These are phyloP conservation scores for Guadua angustifolia DNA, from an alignment of 176 grass and related monocot species.

Conservation along the genomic window DNA sequence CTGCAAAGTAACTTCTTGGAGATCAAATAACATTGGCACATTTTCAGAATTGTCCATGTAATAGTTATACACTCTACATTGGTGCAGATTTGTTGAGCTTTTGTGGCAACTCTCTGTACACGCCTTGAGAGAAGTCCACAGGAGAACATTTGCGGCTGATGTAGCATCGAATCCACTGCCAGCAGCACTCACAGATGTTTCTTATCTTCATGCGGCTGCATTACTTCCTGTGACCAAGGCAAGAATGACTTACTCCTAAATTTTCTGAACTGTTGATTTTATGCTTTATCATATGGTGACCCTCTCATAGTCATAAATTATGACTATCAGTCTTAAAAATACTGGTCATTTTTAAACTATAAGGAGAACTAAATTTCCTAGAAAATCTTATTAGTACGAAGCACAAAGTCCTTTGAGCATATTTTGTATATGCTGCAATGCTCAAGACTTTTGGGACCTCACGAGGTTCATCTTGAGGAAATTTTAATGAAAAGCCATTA, in stretches of 20 bases:
- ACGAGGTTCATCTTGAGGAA: not conserved
- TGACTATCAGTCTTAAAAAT: not conserved
- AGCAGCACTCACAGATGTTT: slow-evolving; percentile 86
- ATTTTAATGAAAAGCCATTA: slow-evolving; percentile 10
- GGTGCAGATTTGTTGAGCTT: slow-evolving; percentile 99
- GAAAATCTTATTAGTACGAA: slow-evolving; percentile 1
- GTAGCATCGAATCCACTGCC: slow-evolving; percentile 80
- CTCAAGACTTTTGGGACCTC: not conserved
- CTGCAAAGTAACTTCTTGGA: slow-evolving; percentile 20
- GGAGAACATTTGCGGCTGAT: slow-evolving; percentile 85
- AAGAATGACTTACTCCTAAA: slow-evolving; percentile 46
- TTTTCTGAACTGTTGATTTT: slow-evolving; percentile 30
- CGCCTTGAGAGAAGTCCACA: slow-evolving; percentile 95
- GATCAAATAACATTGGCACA: slow-evolving; percentile 35
- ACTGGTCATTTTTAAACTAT: slow-evolving; percentile 17
- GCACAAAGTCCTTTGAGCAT: slow-evolving; percentile 24
- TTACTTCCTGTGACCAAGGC: slow-evolving; percentile 93
- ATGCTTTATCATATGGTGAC: not conserved
- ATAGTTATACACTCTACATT: slow-evolving; percentile 24
- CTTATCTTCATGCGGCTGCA: slow-evolving; percentile 95
- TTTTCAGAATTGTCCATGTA: slow-evolving; percentile 24
- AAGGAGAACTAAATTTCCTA: not conserved
- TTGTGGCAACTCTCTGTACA: slow-evolving; percentile 99
- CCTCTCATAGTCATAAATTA: not conserved
- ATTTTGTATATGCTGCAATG: slow-evolving; percentile 27